These are phyloP conservation scores for Melampsora larici-populina DNA, from an alignment of 1,284 basidiomycete genomes.

Conservation along the genomic window DNA sequence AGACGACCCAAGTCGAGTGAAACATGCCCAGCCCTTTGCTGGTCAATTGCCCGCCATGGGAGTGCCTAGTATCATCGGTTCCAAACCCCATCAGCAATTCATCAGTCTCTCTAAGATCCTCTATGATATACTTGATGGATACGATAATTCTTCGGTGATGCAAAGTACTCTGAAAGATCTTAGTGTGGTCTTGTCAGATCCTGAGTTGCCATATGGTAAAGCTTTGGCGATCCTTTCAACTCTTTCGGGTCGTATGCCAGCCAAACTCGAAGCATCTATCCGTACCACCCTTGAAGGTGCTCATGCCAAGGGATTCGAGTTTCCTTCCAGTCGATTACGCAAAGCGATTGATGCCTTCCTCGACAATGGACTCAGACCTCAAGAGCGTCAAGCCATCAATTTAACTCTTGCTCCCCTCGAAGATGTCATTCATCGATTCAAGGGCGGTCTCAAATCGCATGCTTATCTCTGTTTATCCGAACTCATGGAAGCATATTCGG, in stretches of 20 bases:
- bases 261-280: slow-evolving; percentile 82
- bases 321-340: slow-evolving; percentile 73
- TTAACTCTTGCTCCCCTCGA: slow-evolving; percentile 69
- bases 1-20: slow-evolving; percentile 94
- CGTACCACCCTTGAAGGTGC: slow-evolving; percentile 73
- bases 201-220: slow-evolving; percentile 86
- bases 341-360: slow-evolving; percentile 80
- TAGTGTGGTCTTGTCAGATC: slow-evolving; percentile 70
- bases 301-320: slow-evolving; percentile 72
- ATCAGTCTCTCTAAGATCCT: slow-evolving; percentile 72
- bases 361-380: slow-evolving; percentile 72
- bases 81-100: slow-evolving; percentile 86
- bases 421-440: slow-evolving; percentile 76
- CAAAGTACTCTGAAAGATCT: slow-evolving; percentile 76
- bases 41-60: slow-evolving; percentile 85
- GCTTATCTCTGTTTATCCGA: slow-evolving; percentile 72
- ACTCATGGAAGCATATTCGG: slow-evolving; percentile 71
- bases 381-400: slow-evolving; percentile 74
- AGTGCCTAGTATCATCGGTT: slow-evolving; percentile 77
- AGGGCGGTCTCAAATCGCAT: slow-evolving; percentile 78
- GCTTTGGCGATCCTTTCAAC: slow-evolving; percentile 78
- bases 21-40: slow-evolving; percentile 96
- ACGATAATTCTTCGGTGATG: slow-evolving; percentile 88
- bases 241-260: slow-evolving; percentile 87
- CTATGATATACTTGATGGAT: slow-evolving; percentile 89